Base-by-base conservation (phyloP, 2,329 filamentous ascomycete species). In the Sarocladium kiliense region DNA sequence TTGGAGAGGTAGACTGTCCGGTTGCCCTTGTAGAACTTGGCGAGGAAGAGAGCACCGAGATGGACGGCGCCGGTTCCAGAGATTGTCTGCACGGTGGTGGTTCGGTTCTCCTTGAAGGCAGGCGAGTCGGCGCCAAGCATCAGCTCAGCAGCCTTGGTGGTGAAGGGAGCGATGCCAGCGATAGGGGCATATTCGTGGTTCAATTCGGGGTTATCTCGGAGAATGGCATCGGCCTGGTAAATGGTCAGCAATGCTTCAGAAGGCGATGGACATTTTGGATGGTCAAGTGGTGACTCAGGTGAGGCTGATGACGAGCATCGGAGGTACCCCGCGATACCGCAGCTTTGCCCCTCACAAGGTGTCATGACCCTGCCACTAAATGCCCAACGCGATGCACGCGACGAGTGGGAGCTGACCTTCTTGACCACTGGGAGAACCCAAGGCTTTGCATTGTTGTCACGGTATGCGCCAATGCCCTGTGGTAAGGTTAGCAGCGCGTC, bases 181-280 rank as follows among this genome's bases (percentile, higher is more conserved):
- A 99, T 99, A 57, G 94, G 93, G 58, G 95, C 90, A 75, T 99
- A 99, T 81, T 99, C 94, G 79, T 99, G 93, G 77, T 99, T 96
- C 65, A 96, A 80, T 58, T 89, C 82, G 68, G 93, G 91, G 74
- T 97, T 91, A 69, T 88, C 87, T 72, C 86, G 88, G 62, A 97
- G 83, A 65, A 91, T 85, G 62, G 94, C 88, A 71, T 97, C 92
- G 64, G 94, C 94, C 93, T 97, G 69, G 59, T 9, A 55, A 32
- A 57, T 58, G 57, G 61, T 66, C 57, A 66, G 61, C 55, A 51
- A 56, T 60, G 51, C 50, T 26, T 5, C 16, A 23, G 11, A 19
- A 10, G 12, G 14, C 32, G 34, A 19, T 7, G 51, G 18, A 6
- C 6, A 41, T 18, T n/a, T 3, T 18, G 7, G 18, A 37, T 16